A percentile compares a stretch with the other conserved stretches of the same genome.
phyloP scores from a whole-genome alignment of 108 stramenopile species.

The Nitzschia sp. region DNA sequence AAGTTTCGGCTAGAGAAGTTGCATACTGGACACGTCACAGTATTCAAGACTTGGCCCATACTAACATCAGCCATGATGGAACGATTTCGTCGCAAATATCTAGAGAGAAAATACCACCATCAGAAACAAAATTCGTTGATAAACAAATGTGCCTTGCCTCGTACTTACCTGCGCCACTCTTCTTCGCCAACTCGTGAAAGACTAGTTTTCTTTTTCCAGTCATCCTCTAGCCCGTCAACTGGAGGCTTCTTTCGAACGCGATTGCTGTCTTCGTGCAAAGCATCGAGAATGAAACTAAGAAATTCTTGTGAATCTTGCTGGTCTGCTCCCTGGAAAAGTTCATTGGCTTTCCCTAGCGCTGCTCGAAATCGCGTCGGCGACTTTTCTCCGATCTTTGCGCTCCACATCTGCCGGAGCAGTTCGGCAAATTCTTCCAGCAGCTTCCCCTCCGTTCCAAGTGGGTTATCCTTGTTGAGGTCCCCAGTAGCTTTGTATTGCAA shows the following conservation, averaged over 20 bases:
- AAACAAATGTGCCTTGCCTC: not conserved
- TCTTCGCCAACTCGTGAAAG: constrained; percentile 77
- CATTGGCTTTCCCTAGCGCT: constrained; percentile 69
- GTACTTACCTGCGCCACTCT: constrained; percentile 65
- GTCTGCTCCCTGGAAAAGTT: constrained; percentile 91
- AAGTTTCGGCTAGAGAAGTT: constrained; percentile 84
- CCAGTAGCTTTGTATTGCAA: constrained; percentile 69
- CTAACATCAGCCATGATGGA: constrained; percentile 82
- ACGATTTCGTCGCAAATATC: constrained; percentile 76
- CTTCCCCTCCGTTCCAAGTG: constrained; percentile 92
- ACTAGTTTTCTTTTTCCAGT: constrained; percentile 61
- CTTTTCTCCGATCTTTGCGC: constrained; percentile 69
- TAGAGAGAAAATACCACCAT: constrained; percentile 6
- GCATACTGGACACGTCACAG: constrained; percentile 84
- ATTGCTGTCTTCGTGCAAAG: constrained; percentile 94
- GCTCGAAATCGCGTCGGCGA: constrained; percentile 76
- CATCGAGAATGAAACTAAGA: constrained; percentile 89
- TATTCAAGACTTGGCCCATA: constrained; percentile 84
- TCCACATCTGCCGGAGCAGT: constrained; percentile 84
- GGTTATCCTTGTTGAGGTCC: constrained; percentile 94
- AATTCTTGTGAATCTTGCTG: constrained; percentile 98
- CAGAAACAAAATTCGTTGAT: not conserved
- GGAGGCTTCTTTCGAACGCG: constrained; percentile 91
- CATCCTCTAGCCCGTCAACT: constrained; percentile 87
- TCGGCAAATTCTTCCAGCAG: constrained; percentile 91